These are phyloP conservation scores for Wickerhamiella azymoides DNA, from an alignment of 805 yeast genomes.

Conservation along the genomic window DNA sequence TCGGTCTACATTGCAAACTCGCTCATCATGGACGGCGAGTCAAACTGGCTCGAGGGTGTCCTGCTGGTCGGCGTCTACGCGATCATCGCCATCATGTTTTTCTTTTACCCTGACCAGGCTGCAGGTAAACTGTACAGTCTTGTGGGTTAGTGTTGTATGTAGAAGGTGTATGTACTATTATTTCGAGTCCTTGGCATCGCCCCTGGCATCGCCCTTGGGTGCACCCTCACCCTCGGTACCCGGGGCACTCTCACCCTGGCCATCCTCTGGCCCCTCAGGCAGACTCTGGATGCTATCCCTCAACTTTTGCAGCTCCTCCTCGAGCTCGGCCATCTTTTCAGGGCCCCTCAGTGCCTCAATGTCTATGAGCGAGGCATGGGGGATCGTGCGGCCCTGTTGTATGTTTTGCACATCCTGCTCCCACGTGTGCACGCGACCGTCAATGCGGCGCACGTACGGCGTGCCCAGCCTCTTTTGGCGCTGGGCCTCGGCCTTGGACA, in stretches of 20 bases:
- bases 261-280: neutral
- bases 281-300: neutral
- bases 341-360: constrained; percentile 14
- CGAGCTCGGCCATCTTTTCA: constrained; percentile 8
- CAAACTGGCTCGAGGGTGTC: constrained; percentile 94
- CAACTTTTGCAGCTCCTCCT: constrained; percentile 11
- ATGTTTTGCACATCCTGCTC: constrained; percentile 18
- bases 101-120: constrained; percentile 49
- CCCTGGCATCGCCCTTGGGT: no score
- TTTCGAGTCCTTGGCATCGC: neutral
- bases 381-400: constrained; percentile 16
- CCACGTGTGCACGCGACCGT: constrained; percentile 19
- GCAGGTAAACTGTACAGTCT: neutral
- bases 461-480: constrained; percentile 16
- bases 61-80: constrained; percentile 78
- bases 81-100: constrained; percentile 81
- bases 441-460: constrained; percentile 17
- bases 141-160: no score
- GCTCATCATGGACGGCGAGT: constrained; percentile 82
- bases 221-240: no score
- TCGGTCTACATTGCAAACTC: constrained; percentile 80
- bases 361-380: constrained; percentile 25
- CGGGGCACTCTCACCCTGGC: no score
- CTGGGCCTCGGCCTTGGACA: constrained; percentile 20
- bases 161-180: no score